Percentiles rank a stretch among this genome's conserved stretches.
phyloP scores from a whole-genome alignment of 257 asterid species.

The Solanum lignicaule region DNA sequence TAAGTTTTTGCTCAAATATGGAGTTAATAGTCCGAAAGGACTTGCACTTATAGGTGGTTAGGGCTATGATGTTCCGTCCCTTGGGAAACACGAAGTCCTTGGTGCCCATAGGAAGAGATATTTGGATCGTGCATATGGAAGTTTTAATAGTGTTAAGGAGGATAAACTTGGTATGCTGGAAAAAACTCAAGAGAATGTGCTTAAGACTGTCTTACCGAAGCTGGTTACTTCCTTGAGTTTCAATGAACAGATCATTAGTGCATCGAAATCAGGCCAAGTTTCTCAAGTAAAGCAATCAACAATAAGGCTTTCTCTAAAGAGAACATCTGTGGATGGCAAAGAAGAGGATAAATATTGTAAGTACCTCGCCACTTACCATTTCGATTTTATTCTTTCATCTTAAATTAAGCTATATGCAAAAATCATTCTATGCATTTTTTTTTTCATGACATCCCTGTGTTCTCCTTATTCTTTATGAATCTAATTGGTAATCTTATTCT shows the following conservation, averaged over 20 bases:
- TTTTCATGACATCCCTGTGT: background rate
- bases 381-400: background rate
- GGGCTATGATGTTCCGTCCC: constrained; percentile 25
- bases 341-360: constrained; percentile 46
- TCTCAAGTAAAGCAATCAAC: constrained; percentile 61
- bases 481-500: background rate
- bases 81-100: constrained; percentile 33
- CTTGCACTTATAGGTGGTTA: constrained; percentile 32
- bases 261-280: constrained; percentile 26
- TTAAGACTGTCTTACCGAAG: constrained; percentile 52
- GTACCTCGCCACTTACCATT: constrained; percentile 1
- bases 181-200: constrained; percentile 27
- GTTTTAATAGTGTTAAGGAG: constrained; percentile 46
- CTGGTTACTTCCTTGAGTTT: constrained; percentile 69
- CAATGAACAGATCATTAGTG: constrained; percentile 42
- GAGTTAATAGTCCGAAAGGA: constrained; percentile 34
- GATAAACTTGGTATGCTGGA: constrained; percentile 35
- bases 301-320: constrained; percentile 63
- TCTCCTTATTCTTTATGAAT: background rate
- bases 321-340: constrained; percentile 55
- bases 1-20: constrained; percentile 29
- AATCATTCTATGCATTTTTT: background rate
- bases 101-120: constrained; percentile 32
- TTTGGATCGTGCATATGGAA: constrained; percentile 43
- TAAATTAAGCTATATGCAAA: background rate